Base-by-base conservation (phyloP, 345 rosid genomes). In the Lepidium africanum region DNA sequence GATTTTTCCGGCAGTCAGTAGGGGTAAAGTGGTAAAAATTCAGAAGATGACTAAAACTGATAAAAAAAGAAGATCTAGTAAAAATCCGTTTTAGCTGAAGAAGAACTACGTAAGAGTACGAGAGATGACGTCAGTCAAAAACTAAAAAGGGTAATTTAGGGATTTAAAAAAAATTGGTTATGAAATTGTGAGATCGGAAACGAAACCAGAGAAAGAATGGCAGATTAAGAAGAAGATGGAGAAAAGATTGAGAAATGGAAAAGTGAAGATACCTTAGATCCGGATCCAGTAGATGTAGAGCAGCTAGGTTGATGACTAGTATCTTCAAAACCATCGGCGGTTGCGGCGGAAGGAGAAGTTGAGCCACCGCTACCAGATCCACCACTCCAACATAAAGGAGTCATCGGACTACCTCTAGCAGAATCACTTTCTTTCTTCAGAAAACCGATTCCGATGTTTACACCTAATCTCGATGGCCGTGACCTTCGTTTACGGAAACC, bases 331-430 rank as follows among this genome's bases (percentile, higher is more conserved):
- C 88, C 83, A 53, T 82, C 94, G 48, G 73, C 83, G 15, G 87
- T 77, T 46, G 41, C 76, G 61, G 78, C 81, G 37, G 95, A 85
- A 17, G 90, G 89, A 19, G 84, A 82, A 4, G 74, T 79, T 15
- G 58, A 57, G 2, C 55, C 62, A 12, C 80, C 65, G 43, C 68
- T 71, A 56, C 79, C 82, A 59, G 76, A 76, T 67, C 88, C 80
- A 3, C 89, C 81, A 72, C 80, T 83, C 92, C 92, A 87, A 11
- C 87, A 82, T 10, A 87, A 79, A 16, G 92, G 87, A 14, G 89
- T 87, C 49, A 82, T 81, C 1, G 92, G 92, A 65, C 89, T 87
- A 19, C 78, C 77, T 70, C 88, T 75, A 50, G 60, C 70, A 9
- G 81, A 81, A 55, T 84, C 88, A 11, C 59, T 76, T 39, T 78